Evolutionary conservation across 257 asterid species (phyloP).

Genomic region (Orobanche coerulescens): DNA sequence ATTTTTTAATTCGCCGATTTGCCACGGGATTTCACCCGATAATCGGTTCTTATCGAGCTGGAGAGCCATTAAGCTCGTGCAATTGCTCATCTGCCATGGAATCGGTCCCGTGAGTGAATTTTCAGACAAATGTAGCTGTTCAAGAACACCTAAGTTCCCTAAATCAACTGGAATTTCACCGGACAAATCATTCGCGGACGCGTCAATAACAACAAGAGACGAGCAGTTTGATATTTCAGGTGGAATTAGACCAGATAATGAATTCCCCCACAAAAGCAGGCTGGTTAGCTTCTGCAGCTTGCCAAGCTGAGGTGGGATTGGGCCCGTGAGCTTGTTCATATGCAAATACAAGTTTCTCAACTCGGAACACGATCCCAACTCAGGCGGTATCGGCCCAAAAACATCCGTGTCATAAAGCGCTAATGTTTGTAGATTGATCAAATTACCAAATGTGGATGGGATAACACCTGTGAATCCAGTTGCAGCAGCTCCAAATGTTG

Average conservation of each 20-base stretch:
- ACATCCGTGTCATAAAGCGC: constrained; percentile 76
- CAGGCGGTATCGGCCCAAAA: constrained; percentile 71
- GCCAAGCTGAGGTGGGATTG: constrained; percentile 63
- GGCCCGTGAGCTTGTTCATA: constrained; percentile 72
- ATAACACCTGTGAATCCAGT: constrained; percentile 70
- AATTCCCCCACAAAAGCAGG: constrained; percentile 84
- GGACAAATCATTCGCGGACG: constrained; percentile 58
- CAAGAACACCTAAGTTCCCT: constrained; percentile 52
- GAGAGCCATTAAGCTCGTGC: constrained; percentile 65
- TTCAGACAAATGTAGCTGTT: constrained; percentile 78
- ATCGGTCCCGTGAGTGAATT: constrained; percentile 56
- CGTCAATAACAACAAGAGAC: constrained; percentile 68
- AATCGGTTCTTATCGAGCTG: constrained; percentile 79
- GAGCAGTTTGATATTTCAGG: constrained; percentile 55
- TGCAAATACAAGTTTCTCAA: constrained; percentile 63
- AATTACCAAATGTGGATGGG: constrained; percentile 71
- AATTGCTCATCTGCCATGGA: constrained; percentile 62
- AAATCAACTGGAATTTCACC: constrained; percentile 67
- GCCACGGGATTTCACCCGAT: constrained; percentile 64
- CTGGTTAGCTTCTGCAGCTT: constrained; percentile 65
- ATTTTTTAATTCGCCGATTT: constrained; percentile 60
- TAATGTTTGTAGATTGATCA: constrained; percentile 58
- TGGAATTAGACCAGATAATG: constrained; percentile 57
- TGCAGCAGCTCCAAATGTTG: constrained; percentile 82
- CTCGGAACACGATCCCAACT: constrained; percentile 58